phyloP scores from a whole-genome alignment of 2,329 filamentous ascomycete genomes.

The Chrysosphaeria jannelii region DNA sequence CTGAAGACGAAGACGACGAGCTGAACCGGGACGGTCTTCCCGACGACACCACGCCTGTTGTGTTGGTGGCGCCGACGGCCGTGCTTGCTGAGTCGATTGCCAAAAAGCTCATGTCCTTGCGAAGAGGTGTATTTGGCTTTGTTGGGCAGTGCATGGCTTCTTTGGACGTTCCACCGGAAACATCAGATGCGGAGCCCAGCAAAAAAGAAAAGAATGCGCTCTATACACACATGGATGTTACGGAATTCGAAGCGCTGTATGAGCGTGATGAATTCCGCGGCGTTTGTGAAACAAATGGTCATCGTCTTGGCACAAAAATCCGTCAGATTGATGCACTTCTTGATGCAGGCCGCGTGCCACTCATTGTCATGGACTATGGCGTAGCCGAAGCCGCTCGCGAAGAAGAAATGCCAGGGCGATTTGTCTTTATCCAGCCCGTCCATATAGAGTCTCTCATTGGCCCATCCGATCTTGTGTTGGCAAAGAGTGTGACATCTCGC shows the following conservation, averaged over 20 bases:
- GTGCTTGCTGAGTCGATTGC: conserved; percentile 33
- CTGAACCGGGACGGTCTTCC: conserved; percentile 10
- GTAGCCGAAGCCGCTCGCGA: too few species aligned
- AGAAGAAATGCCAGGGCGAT: too few species aligned
- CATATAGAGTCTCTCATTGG: too few species aligned
- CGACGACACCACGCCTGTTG: conserved; percentile 21
- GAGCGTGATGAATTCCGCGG: conserved; percentile 29
- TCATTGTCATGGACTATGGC: conserved; percentile 21
- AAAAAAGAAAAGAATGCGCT: background rate
- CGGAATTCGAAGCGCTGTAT: conserved; percentile 24
- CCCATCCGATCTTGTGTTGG: too few species aligned
- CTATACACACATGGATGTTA: conserved; percentile 23
- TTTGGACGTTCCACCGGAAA: conserved; percentile 11
- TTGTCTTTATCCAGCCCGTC: too few species aligned
- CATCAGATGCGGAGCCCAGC: background rate
- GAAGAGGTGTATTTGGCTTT: conserved; percentile 32
- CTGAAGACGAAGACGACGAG: conserved; percentile 27
- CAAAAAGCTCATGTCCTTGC: conserved; percentile 27
- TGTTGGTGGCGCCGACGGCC: conserved; percentile 35
- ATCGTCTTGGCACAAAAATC: conserved; percentile 24
- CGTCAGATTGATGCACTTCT: conserved; percentile 19
- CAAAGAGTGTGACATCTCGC: too few species aligned
- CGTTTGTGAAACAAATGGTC: conserved; percentile 17
- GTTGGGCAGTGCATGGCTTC: conserved; percentile 25
- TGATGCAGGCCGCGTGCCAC: conserved; percentile 25